These are phyloP conservation scores for Botrytis hyacinthi DNA, from an alignment of 2,329 filamentous ascomycete genomes.

Conservation along the genomic window DNA sequence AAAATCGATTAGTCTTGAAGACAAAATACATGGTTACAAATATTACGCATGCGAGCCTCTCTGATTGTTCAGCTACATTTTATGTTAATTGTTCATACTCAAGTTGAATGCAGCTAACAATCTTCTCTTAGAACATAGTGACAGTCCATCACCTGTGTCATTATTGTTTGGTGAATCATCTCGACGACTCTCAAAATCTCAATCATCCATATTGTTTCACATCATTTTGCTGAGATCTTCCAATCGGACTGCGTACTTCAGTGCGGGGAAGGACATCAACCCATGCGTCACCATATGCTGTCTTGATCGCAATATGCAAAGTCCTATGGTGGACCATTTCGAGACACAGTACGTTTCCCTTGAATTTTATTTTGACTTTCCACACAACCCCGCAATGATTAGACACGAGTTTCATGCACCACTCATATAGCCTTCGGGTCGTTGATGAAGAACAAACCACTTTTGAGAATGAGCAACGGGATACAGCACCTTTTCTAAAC, in stretches of 20 bases:
- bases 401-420: slow-evolving; percentile 94
- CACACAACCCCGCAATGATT: slow-evolving; percentile 68
- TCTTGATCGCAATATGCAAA: neutral
- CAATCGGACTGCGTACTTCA: too few species aligned
- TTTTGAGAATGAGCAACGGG: slow-evolving; percentile 15
- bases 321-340: neutral
- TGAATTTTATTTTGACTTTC: neutral
- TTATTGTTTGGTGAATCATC: too few species aligned
- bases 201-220: neutral
- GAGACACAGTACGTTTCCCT: neutral
- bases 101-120: neutral
- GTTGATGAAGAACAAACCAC: slow-evolving; percentile 74
- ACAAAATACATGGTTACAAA: slow-evolving; percentile 86
- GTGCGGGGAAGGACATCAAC: neutral
- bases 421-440: slow-evolving; percentile 89
- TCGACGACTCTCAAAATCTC: neutral
- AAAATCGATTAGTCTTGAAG: slow-evolving; percentile 99
- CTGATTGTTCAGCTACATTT: slow-evolving; percentile 50
- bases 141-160: neutral
- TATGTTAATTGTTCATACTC: neutral
- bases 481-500: neutral
- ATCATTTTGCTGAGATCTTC: neutral
- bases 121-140: neutral
- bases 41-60: slow-evolving; percentile 70
- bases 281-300: neutral